Evolutionary conservation across 306 rosid genomes (phyloP).

Genomic region (Inga leiocalycina): DNA sequence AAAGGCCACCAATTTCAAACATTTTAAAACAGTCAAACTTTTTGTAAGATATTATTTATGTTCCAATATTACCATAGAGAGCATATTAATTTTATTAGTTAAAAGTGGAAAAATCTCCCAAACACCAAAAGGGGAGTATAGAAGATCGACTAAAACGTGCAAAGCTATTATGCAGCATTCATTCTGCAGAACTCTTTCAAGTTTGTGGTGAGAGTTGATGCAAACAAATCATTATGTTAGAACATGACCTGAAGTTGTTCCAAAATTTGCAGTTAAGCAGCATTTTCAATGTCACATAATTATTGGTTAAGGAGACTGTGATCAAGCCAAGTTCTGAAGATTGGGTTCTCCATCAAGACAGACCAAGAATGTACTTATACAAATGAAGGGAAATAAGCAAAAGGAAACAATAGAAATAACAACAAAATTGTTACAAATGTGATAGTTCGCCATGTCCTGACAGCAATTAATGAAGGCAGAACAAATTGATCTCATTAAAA

Average conservation of each 20-base stretch:
- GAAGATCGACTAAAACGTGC: neutral
- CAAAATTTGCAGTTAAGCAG: slow-evolving; percentile 3
- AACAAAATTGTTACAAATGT: slow-evolving; percentile 4
- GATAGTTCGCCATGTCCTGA: slow-evolving; percentile 10
- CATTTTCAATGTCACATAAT: slow-evolving; percentile 2
- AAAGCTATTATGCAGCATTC: neutral
- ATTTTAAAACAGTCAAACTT: neutral
- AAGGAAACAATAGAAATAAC: neutral
- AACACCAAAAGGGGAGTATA: neutral
- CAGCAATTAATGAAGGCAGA: slow-evolving; percentile 23
- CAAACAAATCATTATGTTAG: neutral
- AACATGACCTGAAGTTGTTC: slow-evolving; percentile 7
- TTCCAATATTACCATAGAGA: neutral
- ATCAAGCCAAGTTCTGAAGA: neutral
- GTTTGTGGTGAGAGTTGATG: neutral
- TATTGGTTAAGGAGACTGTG: slow-evolving; percentile 2
- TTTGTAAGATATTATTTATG: neutral
- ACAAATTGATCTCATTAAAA: slow-evolving; percentile 2
- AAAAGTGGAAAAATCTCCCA: neutral
- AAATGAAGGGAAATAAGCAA: neutral
- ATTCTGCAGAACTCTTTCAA: neutral
- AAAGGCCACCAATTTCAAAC: neutral
- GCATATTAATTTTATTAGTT: neutral
- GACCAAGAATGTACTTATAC: slow-evolving; percentile 1
- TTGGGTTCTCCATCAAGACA: slow-evolving; percentile 19